Conservation (phyloP, 192 early-diverging fungal species). For the Backusella tuberculispora region DNA sequence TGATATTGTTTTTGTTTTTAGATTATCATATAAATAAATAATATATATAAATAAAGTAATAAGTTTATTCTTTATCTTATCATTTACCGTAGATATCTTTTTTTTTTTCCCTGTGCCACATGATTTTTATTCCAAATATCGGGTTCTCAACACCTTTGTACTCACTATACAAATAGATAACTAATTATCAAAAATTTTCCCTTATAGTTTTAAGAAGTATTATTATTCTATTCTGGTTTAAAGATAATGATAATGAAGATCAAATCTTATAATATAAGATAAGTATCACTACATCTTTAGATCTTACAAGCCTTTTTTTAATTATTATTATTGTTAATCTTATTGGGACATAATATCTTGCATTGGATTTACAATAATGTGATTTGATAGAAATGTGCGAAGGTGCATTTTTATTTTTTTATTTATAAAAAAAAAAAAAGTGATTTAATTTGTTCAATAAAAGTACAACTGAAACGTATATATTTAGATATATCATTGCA, state of each 20-base stretch:
- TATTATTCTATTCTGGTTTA: background rate
- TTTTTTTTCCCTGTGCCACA: background rate
- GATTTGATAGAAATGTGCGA: too few relatives aligned
- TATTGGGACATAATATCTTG: too few relatives aligned
- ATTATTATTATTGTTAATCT: too few relatives aligned
- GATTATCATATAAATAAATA: background rate
- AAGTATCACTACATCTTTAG: too few relatives aligned
- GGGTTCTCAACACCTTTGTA: background rate
- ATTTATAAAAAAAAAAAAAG: too few relatives aligned
- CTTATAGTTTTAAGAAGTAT: background rate
- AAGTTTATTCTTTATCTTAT: slow-evolving; percentile 11
- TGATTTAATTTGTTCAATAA: too few relatives aligned
- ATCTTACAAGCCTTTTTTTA: too few relatives aligned
- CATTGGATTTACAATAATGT: too few relatives aligned
- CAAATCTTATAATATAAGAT: background rate
- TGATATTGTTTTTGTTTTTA: too few relatives aligned
- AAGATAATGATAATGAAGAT: background rate
- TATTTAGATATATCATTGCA: too few relatives aligned
- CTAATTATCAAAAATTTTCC: background rate
- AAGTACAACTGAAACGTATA: too few relatives aligned
- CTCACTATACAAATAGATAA: background rate
- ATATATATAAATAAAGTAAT: background rate
- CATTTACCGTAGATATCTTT: background rate
- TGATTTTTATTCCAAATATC: background rate
- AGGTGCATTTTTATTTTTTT: too few relatives aligned